These are phyloP conservation scores for Neurospora tetraspora DNA, from an alignment of 495 filamentous ascomycete genomes.

Conservation along the genomic window DNA sequence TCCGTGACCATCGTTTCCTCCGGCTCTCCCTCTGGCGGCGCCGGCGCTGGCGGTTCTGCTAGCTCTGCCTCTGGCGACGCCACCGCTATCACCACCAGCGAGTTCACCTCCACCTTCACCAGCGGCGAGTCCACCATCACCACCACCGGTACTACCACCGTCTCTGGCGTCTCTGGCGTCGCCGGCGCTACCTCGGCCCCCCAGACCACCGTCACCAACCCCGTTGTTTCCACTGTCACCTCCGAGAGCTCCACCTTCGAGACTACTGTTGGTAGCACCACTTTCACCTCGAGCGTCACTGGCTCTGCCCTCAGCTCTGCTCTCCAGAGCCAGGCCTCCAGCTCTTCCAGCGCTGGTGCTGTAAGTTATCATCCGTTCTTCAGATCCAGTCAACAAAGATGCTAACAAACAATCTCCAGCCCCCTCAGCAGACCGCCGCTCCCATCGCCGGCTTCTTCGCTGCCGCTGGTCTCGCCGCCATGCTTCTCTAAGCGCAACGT, in stretches of 20 bases:
- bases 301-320: conserved; percentile 6
- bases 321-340: conserved; percentile 5
- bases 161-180: conserved; percentile 10
- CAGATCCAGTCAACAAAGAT: not conserved
- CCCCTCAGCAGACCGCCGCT: conserved; percentile 20
- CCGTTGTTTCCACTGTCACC: conserved; percentile 6
- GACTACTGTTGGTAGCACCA: conserved; percentile 11
- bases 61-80: conserved; percentile 11
- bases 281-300: conserved; percentile 6
- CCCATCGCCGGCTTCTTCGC: conserved; percentile 24
- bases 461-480: conserved; percentile 25
- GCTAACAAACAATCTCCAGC: conserved; percentile 3
- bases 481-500: conserved; percentile 16
- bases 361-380: not conserved
- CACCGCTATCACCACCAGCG: conserved; percentile 22
- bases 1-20: conserved; percentile 16
- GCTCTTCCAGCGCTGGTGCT: not conserved
- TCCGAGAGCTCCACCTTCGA: conserved; percentile 5
- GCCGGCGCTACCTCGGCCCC: conserved; percentile 8
- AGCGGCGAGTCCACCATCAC: conserved; percentile 10
- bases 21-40: not conserved
- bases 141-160: conserved; percentile 15
- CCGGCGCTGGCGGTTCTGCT: conserved; percentile 5
- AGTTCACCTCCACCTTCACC: conserved; percentile 22
- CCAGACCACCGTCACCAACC: conserved; percentile 4